These are phyloP conservation scores for Wickerhamiella allomyrinae DNA, from an alignment of 805 yeast genomes.

Conservation along the genomic window DNA sequence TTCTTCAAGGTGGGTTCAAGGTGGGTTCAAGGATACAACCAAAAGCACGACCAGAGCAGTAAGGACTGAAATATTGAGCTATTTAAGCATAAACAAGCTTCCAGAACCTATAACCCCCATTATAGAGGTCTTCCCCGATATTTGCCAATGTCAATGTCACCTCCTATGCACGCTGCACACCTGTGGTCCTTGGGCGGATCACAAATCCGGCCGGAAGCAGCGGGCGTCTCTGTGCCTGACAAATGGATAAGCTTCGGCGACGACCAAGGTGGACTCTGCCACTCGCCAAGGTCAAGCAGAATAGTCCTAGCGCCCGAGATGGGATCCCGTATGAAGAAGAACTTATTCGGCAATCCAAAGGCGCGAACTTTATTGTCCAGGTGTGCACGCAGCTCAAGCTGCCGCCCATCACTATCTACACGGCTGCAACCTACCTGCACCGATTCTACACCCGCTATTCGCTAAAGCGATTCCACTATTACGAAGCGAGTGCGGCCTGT, in stretches of 20 bases:
- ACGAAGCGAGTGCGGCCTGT: constrained; percentile 37
- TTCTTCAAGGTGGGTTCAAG: no score
- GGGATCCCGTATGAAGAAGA: constrained; percentile 29
- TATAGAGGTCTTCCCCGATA: no score
- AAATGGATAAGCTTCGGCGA: constrained; percentile 16
- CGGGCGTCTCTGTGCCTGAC: no score
- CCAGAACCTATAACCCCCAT: no score
- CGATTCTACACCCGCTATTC: constrained; percentile 38
- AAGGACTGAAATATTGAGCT: no score
- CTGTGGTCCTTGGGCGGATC: no score
- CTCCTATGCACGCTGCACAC: no score
- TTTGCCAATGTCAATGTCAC: no score
- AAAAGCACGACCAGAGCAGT: no score
- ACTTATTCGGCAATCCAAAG: constrained; percentile 32
- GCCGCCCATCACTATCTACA: constrained; percentile 34
- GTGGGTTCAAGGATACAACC: no score
- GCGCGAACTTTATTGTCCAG: constrained; percentile 32
- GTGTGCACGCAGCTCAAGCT: constrained; percentile 32
- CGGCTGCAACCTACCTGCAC: constrained; percentile 36
- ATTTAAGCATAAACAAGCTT: no score
- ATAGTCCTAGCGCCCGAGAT: constrained; percentile 21
- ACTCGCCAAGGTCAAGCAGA: constrained; percentile 11
- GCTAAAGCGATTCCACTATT: constrained; percentile 31
- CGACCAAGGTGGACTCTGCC: constrained; percentile 19
- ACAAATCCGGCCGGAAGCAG: no score